Conservation (phyloP, 1,284 basidiomycete genomes). For the Apiotrichum porosum region DNA sequence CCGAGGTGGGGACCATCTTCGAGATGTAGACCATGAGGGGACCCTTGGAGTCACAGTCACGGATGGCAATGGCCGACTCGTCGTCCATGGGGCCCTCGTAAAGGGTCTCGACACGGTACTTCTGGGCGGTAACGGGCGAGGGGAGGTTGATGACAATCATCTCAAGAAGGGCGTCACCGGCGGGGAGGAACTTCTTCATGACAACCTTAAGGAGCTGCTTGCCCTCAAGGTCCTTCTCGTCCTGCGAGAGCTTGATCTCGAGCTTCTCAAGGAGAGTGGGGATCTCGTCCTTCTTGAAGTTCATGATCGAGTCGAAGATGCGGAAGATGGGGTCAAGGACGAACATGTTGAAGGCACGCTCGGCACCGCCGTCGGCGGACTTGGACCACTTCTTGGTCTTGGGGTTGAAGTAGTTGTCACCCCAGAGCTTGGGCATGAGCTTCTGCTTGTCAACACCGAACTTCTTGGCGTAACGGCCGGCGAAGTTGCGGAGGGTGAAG, state of each 20-base stretch:
- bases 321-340: slow-evolving; percentile 99
- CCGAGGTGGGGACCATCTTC: slow-evolving; percentile 99
- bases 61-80: slow-evolving; percentile 96
- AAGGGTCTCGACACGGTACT: slow-evolving; percentile 98
- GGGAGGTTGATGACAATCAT: slow-evolving; percentile 99
- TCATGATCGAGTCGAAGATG: slow-evolving; percentile 98
- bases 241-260: slow-evolving; percentile 81
- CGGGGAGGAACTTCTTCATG: slow-evolving; percentile 99
- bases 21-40: slow-evolving; percentile 99
- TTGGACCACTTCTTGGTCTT: slow-evolving; percentile 96
- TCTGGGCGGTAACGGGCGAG: slow-evolving; percentile 93
- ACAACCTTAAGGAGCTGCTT: slow-evolving; percentile 95
- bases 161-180: slow-evolving; percentile 96
- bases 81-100: slow-evolving; percentile 99
- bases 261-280: slow-evolving; percentile 90
- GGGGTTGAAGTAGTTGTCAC: slow-evolving; percentile 99
- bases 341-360: slow-evolving; percentile 92
- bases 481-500: slow-evolving; percentile 98
- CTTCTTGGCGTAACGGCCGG: slow-evolving; percentile 92
- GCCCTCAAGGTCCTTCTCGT: slow-evolving; percentile 93
- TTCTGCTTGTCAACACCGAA: slow-evolving; percentile 99
- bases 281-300: slow-evolving; percentile 96
- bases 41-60: slow-evolving; percentile 95
- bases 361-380: slow-evolving; percentile 76
- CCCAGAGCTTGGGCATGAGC: slow-evolving; percentile 98